Base-by-base conservation (phyloP, 306 rosid genomes). In the Rosa rugosa region DNA sequence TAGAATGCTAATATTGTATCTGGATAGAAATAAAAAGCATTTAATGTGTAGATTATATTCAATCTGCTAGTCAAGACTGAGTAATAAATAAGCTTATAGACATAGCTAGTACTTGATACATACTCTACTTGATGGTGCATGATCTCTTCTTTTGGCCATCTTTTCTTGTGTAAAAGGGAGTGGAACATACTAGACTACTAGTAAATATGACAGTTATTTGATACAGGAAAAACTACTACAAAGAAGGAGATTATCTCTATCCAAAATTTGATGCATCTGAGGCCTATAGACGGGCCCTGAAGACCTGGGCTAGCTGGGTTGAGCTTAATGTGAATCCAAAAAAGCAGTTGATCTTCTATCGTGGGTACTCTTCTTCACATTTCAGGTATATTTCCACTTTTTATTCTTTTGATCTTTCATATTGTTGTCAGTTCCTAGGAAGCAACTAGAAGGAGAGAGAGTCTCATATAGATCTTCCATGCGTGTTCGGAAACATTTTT, bases 281-380 rank as follows among this genome's bases (percentile, higher is more conserved):
- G 91, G 98, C 98, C 50, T 96, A 88, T 80, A 85, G 85, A 83
- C 92, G 81, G 85, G 89, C 99, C 59, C 69, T 96, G 76, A 83
- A 78, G 89, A 96, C 99, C 16, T 96, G 99, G 98, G 94, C 83
- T 71, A 89, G 83, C 23, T 96, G 97, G 99, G 84, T 96, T 22
- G 99, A 96, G 56, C 25, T 59, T 42, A 91, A 93, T 73, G 88
- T 93, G 80, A 84, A 91, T 80, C 97, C 97, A 46, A 67, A 60
- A 76, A 90, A 87, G 73, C 96, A 93, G 85, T 78, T 85, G 72
- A 90, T 93, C 67, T 88, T 93, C 86, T 93, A 96, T 77, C 95
- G 99, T 13, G 99, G 99, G 56, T 96, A 96, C 85, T 96, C 98
- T 65, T 82, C 94, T 59, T 91, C 98, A 44, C 99, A 96, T 91